Conservation (phyloP, 2,329 filamentous ascomycete genomes). For the Aspergillus clavatus region DNA sequence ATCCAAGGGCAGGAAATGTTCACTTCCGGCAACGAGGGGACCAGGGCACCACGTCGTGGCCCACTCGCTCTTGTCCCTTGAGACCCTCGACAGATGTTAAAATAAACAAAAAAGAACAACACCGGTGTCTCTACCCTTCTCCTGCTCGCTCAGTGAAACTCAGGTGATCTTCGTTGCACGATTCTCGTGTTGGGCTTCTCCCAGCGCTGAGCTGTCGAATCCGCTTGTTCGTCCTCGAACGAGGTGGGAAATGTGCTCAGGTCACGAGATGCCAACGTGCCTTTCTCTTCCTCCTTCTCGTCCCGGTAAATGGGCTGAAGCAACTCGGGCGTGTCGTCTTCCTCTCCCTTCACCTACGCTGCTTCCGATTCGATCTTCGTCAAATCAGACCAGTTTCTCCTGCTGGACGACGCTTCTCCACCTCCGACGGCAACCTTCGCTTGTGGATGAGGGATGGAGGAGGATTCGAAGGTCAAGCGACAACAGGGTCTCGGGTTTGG, state of each 20-base stretch:
- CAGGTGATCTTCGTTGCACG: not conserved
- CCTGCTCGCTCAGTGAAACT: not conserved
- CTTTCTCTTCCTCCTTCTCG: not conserved
- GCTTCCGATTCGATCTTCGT: not conserved
- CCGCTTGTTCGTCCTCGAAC: not conserved
- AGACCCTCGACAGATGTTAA: not conserved
- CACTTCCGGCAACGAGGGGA: not conserved
- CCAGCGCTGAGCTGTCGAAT: not conserved
- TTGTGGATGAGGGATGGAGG: not conserved
- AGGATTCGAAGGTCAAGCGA: not conserved
- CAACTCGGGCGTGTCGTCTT: not conserved
- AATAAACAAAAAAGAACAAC: not conserved
- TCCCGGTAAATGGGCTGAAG: not conserved
- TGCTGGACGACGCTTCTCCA: not conserved
- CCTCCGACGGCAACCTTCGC: not conserved
- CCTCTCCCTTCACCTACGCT: not conserved
- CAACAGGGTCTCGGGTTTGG: not conserved
- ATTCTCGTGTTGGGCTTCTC: not conserved
- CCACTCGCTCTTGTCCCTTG: not conserved
- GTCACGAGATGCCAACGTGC: not conserved
- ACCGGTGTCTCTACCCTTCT: not conserved
- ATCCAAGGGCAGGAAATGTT: conserved; percentile 4
- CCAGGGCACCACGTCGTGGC: not conserved
- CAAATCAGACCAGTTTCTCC: not conserved
- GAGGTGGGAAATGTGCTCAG: not conserved